Base-by-base conservation (phyloP, 2,329 filamentous ascomycete species). In the Fusarium subglutinans region DNA sequence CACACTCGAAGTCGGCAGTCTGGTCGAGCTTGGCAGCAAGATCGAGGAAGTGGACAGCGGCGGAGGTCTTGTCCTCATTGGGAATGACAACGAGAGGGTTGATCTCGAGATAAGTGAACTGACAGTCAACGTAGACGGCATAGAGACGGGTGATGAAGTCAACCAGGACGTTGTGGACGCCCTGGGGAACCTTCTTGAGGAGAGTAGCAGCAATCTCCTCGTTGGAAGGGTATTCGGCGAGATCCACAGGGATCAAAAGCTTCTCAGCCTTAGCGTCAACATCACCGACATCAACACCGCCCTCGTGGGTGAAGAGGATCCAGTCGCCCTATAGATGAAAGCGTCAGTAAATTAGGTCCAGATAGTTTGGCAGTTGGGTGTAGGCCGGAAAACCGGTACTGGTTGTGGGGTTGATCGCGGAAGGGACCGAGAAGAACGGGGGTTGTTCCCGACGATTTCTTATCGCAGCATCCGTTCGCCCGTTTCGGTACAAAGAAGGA, bases 81-180 rank as follows among this genome's bases (percentile, higher is more conserved):
- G 96, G 96, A 80, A 99, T 96, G 83, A 98, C 96, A 72, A 99
- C 96, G 76, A 99, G 89, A 79, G 96, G 96, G 91, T 99, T 99
- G 90, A 99, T 99, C 87, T 99, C 96, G 79, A 99, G 94, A 89
- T 99, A 99, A 82, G 96, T 98, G 91, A 99, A 99, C 87, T 99
- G 96, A 91, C 94, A 97, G 89, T 99, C 96, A 76, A 98, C 96
- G 82, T 98, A 99, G 87, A 99, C 96, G 80, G 96, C 96, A 84
- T 99, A 99, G 77, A 99, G 90, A 80, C 96, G 92, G 81, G 94
- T 94, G 88, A 99, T 99, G 90, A 99, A 99, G 90, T 99, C 96
- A 74, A 99, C 94, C 69, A 99, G 91, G 81, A 99, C 96, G 82
- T 98, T 98, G 91, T 99, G 96, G 59, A 99, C 90, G 83, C 96